phyloP scores from a whole-genome alignment of 192 early-diverging fungal genomes.

The Linderina pennispora region DNA sequence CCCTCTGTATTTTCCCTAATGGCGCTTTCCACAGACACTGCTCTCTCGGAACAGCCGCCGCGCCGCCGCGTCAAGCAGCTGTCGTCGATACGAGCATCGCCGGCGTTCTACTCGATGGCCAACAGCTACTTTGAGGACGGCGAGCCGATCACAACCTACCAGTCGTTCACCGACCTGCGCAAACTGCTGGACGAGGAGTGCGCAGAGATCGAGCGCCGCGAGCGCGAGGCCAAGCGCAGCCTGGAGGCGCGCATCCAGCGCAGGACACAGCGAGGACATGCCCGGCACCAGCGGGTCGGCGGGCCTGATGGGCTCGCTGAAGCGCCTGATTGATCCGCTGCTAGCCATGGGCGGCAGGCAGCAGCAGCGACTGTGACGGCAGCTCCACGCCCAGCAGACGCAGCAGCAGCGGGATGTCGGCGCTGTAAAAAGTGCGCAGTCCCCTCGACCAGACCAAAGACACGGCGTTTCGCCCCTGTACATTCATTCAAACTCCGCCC shows the following conservation, averaged over 20 bases:
- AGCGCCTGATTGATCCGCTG: constrained; percentile 35
- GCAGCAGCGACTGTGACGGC: constrained; percentile 9
- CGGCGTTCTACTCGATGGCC: too few relatives aligned
- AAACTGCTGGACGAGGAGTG: constrained; percentile 36
- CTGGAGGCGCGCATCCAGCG: constrained; percentile 28
- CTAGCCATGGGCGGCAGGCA: constrained; percentile 20
- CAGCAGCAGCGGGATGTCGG: too few relatives aligned
- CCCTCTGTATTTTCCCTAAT: too few relatives aligned
- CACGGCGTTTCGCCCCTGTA: too few relatives aligned
- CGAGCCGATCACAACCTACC: constrained; percentile 27
- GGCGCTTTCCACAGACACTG: too few relatives aligned
- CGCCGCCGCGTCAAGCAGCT: constrained; percentile 40
- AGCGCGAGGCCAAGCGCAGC: constrained; percentile 23
- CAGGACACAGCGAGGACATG: constrained; percentile 30
- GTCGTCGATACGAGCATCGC: constrained; percentile 32
- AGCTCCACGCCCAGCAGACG: too few relatives aligned
- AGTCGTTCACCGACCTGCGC: constrained; percentile 45
- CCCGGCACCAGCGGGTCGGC: too few relatives aligned
- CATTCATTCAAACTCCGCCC: too few relatives aligned
- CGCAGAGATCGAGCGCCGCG: constrained; percentile 43
- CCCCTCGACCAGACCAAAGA: too few relatives aligned
- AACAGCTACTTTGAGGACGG: too few relatives aligned
- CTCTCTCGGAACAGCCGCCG: too few relatives aligned
- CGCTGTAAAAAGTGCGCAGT: too few relatives aligned
- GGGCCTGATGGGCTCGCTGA: constrained; percentile 31